Conservation (phyloP, 805 yeast species). For the Hanseniaspora jakobsenii region DNA sequence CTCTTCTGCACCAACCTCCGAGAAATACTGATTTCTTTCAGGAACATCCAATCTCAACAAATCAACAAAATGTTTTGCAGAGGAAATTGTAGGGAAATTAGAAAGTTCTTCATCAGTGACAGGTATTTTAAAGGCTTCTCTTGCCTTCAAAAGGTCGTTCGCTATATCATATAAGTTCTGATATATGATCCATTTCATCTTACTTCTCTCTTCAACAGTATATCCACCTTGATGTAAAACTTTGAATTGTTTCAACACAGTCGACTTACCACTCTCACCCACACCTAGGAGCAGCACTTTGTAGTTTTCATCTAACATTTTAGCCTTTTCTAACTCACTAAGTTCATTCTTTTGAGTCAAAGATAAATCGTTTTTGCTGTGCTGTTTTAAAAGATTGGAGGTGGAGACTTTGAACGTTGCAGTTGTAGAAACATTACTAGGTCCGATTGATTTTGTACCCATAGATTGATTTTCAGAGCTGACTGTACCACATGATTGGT, state of each 20-base stretch:
- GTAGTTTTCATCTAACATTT: not conserved
- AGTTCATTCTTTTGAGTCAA: not conserved
- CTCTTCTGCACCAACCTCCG: not conserved
- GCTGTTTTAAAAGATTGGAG: not conserved
- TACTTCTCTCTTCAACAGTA: conserved; percentile 46
- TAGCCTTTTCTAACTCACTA: not conserved
- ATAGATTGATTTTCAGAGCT: too few species aligned
- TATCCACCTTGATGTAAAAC: conserved; percentile 29
- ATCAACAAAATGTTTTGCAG: not conserved
- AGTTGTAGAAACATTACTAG: too few species aligned
- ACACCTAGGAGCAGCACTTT: conserved; percentile 75
- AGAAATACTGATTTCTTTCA: not conserved
- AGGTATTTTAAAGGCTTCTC: conserved; percentile 25
- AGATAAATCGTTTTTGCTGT: not conserved
- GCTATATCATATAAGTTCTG: conserved; percentile 69
- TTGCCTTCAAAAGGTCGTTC: conserved; percentile 55
- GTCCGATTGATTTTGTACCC: too few species aligned
- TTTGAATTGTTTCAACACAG: conserved; percentile 32
- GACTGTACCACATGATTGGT: too few species aligned
- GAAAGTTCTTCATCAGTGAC: conserved; percentile 8
- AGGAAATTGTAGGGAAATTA: not conserved
- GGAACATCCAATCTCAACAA: not conserved
- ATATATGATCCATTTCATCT: conserved; percentile 67
- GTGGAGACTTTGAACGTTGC: not conserved
- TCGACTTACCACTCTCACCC: conserved; percentile 40